phyloP scores from a whole-genome alignment of 2,329 filamentous ascomycete genomes.

The Venturia oleaginea region DNA sequence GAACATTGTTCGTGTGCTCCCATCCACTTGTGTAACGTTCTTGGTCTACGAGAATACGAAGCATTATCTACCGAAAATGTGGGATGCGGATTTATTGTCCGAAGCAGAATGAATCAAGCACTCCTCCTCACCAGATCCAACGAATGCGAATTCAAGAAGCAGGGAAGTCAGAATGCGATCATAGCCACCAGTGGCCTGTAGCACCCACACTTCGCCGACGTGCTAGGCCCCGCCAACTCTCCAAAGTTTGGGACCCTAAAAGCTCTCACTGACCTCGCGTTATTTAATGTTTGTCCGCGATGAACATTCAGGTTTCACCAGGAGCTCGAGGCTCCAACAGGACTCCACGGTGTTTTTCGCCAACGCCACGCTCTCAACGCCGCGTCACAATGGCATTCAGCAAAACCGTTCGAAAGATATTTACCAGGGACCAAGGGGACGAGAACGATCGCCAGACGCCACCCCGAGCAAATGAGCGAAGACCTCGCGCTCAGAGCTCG shows the following conservation, averaged over 20 bases:
- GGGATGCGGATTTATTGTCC: slow-evolving; percentile 16
- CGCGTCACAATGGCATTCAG: neutral
- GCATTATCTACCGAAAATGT: slow-evolving; percentile 50
- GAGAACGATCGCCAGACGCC: neutral
- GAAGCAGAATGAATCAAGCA: neutral
- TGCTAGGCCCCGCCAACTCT: neutral
- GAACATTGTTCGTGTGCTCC: slow-evolving; percentile 82
- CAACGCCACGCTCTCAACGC: neutral
- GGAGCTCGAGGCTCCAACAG: neutral
- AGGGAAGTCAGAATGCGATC: neutral
- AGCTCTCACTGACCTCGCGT: neutral
- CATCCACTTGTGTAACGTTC: slow-evolving; percentile 93
- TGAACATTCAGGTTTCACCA: neutral
- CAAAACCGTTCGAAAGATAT: slow-evolving; percentile 3
- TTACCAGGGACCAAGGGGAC: neutral
- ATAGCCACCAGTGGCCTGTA: neutral
- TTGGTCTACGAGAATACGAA: slow-evolving; percentile 93
- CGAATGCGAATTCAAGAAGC: neutral
- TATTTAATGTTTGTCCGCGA: neutral
- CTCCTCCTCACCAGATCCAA: neutral
- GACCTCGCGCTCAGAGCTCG: neutral
- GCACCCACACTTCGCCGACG: neutral
- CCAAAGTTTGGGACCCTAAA: neutral
- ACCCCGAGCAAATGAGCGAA: neutral
- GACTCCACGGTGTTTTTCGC: neutral